These are phyloP conservation scores for Fusarium sterilihyphosum DNA, from an alignment of 2,329 filamentous ascomycete species.

Conservation along the genomic window DNA sequence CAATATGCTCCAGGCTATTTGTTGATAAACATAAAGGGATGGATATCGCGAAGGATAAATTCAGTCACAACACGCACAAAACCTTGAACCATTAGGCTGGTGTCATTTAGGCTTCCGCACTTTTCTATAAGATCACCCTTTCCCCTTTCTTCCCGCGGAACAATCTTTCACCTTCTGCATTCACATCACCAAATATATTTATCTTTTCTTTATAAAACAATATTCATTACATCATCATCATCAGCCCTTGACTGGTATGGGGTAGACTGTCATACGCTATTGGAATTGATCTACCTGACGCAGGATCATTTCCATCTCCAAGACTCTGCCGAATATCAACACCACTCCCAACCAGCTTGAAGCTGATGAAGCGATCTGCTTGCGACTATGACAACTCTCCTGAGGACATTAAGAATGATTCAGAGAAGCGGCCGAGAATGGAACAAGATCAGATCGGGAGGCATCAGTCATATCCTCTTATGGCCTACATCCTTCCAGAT, in stretches of 20 bases:
- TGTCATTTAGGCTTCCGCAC: not conserved
- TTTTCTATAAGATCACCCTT: not conserved
- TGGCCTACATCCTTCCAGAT: not conserved
- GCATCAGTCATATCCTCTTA: not conserved
- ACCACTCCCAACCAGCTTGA: not conserved
- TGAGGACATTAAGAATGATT: not conserved
- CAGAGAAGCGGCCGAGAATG: not conserved
- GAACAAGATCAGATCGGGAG: fast-evolving
- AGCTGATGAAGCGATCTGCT: not conserved
- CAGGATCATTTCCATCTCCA: not conserved
- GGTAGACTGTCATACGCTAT: too few relatives aligned
- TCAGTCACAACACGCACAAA: not conserved
- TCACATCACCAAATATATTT: too few relatives aligned
- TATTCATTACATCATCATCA: too few relatives aligned
- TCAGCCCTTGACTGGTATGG: fast-evolving
- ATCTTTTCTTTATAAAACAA: fast-evolving
- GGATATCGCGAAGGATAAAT: not conserved
- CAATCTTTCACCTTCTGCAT: not conserved
- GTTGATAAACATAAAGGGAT: not conserved
- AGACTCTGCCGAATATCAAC: fast-evolving
- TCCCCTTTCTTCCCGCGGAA: not conserved
- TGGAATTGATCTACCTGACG: not conserved
- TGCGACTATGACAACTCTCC: not conserved
- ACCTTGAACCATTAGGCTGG: fast-evolving
- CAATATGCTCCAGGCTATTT: not conserved